Evolutionary conservation across 257 asterid species (phyloP), one percentile per base, ranked within the genome.

Genomic region (Nicotiana obtusifolia): DNA sequence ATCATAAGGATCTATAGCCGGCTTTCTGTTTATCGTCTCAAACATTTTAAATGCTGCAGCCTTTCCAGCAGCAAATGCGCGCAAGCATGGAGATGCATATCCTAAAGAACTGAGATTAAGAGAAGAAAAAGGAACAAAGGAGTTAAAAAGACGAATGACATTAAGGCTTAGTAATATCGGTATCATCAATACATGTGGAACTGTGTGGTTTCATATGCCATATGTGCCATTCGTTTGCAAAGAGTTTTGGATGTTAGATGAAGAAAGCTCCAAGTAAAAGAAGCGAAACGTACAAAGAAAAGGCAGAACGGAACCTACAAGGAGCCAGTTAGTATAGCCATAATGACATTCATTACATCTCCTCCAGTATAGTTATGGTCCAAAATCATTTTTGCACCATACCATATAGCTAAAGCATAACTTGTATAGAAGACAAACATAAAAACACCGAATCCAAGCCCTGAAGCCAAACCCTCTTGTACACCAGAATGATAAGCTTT

Each of bases 41-140:
- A 92, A 94, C 95, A 92, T 91, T 89, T 94, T 94, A 90, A 76
- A 92, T 1, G 97, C 98, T 37, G 98, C 98, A 54, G 96, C 94
- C 20, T 85, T 87, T 1, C 98, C 98, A 0, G 96, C 89, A 37
- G 98, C 93, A 77, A 94, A 91, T 14, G 97, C 98, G 2, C 87
- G 77, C 87, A 94, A 28, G 85, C 97, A 92, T 24, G 98, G 97
- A 7, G 95, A 90, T 56, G 95, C 90, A 54, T 90, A 94, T 75
- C 98, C 98, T 30, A 94, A 82, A 66, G 97, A 92, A 88, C 98
- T 93, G 88, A 20, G 84, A 37, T 17, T 47, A 73, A 31, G 26
- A 73, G n/a, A 2, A 30, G 41, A 73, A 73, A 13, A 47, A 7
- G 26, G 14, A 73, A 73, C 7, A 22, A 41, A 41, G 49, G 49